These are phyloP conservation scores for Plasmodium vivax DNA, from an alignment of 169 alveolate species.

Conservation along the genomic window DNA sequence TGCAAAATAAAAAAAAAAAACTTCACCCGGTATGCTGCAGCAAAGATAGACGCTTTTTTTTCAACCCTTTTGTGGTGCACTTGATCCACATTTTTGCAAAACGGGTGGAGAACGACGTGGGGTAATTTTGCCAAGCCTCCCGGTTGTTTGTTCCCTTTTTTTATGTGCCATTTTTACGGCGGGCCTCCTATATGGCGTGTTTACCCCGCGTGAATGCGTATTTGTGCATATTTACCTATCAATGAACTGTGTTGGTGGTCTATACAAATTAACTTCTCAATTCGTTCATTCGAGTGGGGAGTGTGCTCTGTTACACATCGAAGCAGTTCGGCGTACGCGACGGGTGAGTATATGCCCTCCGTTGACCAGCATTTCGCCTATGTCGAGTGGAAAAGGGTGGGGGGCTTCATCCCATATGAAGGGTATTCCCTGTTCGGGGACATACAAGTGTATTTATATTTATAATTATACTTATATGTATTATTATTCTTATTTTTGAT, in stretches of 20 bases:
- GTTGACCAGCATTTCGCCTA: not conserved
- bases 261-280: not conserved
- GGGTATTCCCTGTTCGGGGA: not conserved
- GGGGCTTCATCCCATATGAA: not conserved
- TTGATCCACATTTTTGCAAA: not conserved
- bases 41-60: not conserved
- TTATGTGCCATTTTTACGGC: not conserved
- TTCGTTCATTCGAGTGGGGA: not conserved
- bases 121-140: not conserved
- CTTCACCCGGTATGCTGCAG: not conserved
- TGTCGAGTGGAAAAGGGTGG: not conserved
- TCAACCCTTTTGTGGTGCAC: not conserved
- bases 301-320: not conserved
- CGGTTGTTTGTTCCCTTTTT: not conserved
- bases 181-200: not conserved
- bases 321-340: not conserved
- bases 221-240: not conserved
- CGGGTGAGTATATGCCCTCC: not conserved
- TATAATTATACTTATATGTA: no score
- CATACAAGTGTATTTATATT: not conserved
- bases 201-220: not conserved
- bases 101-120: not conserved
- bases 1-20: not conserved
- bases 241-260: not conserved
- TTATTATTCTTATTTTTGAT: no score